Conservation (phyloP, 345 rosid genomes). For the Lepidium africanum region DNA sequence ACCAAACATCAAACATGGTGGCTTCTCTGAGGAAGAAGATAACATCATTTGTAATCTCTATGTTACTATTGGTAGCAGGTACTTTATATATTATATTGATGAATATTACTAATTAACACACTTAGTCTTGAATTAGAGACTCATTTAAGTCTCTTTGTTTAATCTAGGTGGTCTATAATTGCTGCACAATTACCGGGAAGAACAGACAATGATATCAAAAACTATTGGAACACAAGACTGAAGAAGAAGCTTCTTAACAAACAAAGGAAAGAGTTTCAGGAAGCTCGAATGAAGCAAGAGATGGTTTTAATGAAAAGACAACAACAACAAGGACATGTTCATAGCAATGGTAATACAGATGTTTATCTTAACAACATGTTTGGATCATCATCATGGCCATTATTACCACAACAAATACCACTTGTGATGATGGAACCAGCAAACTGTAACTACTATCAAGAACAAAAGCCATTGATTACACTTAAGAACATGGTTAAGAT, state of each 20-base stretch:
- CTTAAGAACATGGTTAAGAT: no score
- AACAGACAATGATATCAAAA: slow-evolving; percentile 76
- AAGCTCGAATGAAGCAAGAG: slow-evolving; percentile 42
- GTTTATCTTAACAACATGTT: slow-evolving; percentile 28
- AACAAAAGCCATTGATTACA: no score
- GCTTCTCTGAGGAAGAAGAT: slow-evolving; percentile 65
- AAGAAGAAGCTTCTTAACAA: slow-evolving; percentile 71
- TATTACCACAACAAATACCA: background rate
- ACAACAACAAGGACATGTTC: slow-evolving; percentile 13
- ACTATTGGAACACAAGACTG: slow-evolving; percentile 77
- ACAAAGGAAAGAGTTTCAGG: slow-evolving; percentile 46
- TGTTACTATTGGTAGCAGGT: slow-evolving; percentile 61
- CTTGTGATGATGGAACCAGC: no score
- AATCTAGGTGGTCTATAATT: slow-evolving; percentile 69
- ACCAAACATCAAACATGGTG: slow-evolving; percentile 68
- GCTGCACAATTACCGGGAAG: slow-evolving; percentile 81
- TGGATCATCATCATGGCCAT: slow-evolving; percentile 38
- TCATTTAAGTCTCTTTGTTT: background rate
- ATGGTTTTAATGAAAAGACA: slow-evolving; percentile 36
- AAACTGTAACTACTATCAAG: no score
- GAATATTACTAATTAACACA: background rate
- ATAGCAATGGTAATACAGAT: slow-evolving; percentile 21
- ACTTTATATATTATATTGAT: background rate
- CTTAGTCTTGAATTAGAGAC: background rate
- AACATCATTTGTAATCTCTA: slow-evolving; percentile 47